Evolutionary conservation across 2,329 filamentous ascomycete species (phyloP).

Genomic region (Alternaria angustiovoidea): DNA sequence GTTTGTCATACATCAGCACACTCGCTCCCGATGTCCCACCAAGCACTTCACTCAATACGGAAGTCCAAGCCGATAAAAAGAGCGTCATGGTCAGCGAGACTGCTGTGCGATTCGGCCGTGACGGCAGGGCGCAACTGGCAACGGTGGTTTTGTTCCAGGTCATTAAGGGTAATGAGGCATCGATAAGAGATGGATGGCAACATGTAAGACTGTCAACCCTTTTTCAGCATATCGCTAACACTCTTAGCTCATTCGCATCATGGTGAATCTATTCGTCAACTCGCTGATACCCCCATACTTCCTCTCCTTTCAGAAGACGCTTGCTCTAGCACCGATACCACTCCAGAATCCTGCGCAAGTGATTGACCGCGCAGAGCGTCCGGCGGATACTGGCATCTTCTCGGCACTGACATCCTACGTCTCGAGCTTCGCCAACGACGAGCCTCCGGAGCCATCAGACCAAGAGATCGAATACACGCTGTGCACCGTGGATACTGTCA

Average conservation of each 20-base stretch:
- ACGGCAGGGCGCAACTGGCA: constrained; percentile 92
- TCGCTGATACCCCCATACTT: constrained; percentile 88
- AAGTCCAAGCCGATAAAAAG: constrained; percentile 89
- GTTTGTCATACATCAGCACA: constrained; percentile 88
- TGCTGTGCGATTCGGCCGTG: constrained; percentile 91
- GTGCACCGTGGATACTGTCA: constrained; percentile 92
- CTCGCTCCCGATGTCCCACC: constrained; percentile 77
- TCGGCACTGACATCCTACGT: constrained; percentile 96
- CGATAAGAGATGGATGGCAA: constrained; percentile 80
- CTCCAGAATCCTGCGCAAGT: constrained; percentile 90
- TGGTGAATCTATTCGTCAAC: constrained; percentile 95
- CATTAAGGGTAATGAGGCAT: constrained; percentile 81
- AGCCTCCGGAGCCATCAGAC: constrained; percentile 95
- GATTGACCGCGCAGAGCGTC: constrained; percentile 83
- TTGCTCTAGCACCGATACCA: constrained; percentile 82
- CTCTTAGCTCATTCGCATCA: constrained; percentile 81
- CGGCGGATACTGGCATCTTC: constrained; percentile 83
- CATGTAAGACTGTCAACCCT: constrained; percentile 63
- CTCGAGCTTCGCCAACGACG: constrained; percentile 97
- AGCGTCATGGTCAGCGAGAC: constrained; percentile 99
- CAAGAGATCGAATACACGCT: constrained; percentile 96
- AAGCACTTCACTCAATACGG: constrained; percentile 90
- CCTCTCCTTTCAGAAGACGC: constrained; percentile 66
- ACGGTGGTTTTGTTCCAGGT: constrained; percentile 96
- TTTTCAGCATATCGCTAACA: constrained; percentile 48